phyloP scores from a whole-genome alignment of 2,329 filamentous ascomycete genomes.

The Fusarium sp. region DNA sequence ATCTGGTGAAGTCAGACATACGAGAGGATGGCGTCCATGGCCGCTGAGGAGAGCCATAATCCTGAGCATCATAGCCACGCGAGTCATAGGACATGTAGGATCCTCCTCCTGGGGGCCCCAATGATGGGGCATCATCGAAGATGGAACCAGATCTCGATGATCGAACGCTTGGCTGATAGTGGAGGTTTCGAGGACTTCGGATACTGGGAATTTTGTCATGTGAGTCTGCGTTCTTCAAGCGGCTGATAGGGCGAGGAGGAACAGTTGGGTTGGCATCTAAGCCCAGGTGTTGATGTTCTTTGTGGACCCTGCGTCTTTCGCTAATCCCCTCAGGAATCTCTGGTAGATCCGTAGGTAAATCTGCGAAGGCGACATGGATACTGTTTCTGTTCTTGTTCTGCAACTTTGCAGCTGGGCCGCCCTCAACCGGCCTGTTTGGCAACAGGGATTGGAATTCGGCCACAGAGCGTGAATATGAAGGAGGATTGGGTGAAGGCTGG shows the following conservation, averaged over 20 bases:
- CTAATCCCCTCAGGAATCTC: slow-evolving; percentile 63
- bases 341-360: slow-evolving; percentile 58
- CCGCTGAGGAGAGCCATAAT: slow-evolving; percentile 62
- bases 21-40: slow-evolving; percentile 68
- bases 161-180: slow-evolving; percentile 65
- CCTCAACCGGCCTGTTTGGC: slow-evolving; percentile 33
- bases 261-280: slow-evolving; percentile 29
- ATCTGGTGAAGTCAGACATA: slow-evolving; percentile 61
- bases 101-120: slow-evolving; percentile 73
- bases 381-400: slow-evolving; percentile 55
- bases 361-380: slow-evolving; percentile 46
- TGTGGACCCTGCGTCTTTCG: slow-evolving; percentile 51
- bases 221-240: slow-evolving; percentile 53
- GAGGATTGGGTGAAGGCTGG: slow-evolving; percentile 18
- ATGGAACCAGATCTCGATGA: slow-evolving; percentile 63
- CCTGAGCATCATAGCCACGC: slow-evolving; percentile 17
- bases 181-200: slow-evolving; percentile 52
- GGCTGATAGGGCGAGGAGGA: slow-evolving; percentile 30
- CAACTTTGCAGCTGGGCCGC: slow-evolving; percentile 61
- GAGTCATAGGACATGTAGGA: slow-evolving; percentile 70
- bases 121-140: slow-evolving; percentile 66
- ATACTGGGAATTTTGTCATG: slow-evolving; percentile 55
- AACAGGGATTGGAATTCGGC: slow-evolving; percentile 24
- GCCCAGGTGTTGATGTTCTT: slow-evolving; percentile 42
- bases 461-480: slow-evolving; percentile 21